These are phyloP conservation scores for Stagonosporopsis tanaceti DNA, from an alignment of 2,329 filamentous ascomycete species.

Conservation along the genomic window DNA sequence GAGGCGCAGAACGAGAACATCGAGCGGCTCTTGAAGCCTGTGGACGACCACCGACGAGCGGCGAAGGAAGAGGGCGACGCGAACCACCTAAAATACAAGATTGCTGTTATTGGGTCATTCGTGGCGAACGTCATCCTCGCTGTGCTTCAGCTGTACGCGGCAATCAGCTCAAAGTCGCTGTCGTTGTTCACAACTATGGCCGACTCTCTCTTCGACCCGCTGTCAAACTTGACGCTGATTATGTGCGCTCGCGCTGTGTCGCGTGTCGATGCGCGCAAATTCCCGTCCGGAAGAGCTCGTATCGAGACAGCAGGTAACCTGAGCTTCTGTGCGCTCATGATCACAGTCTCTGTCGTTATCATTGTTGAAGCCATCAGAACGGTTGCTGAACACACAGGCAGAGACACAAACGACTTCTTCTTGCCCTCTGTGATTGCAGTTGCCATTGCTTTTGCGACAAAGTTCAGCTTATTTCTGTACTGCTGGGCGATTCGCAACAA, in stretches of 20 bases:
- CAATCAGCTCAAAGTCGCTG: constrained; percentile 84
- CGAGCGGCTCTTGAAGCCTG: constrained; percentile 86
- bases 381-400: constrained; percentile 60
- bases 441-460: constrained; percentile 81
- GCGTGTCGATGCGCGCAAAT: constrained; percentile 83
- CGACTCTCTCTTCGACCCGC: constrained; percentile 90
- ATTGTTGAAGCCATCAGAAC: constrained; percentile 86
- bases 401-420: constrained; percentile 70
- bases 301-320: constrained; percentile 97
- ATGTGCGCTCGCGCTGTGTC: constrained; percentile 87
- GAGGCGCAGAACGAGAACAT: constrained; percentile 92
- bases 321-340: constrained; percentile 96
- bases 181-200: constrained; percentile 98
- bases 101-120: constrained; percentile 73
- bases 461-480: constrained; percentile 84
- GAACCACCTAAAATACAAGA: constrained; percentile 79
- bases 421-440: constrained; percentile 87
- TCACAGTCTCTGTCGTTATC: constrained; percentile 86
- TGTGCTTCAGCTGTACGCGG: constrained; percentile 85
- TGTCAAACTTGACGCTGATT: constrained; percentile 88
- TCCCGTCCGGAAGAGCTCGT: constrained; percentile 90
- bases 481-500: constrained; percentile 91
- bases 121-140: constrained; percentile 82
- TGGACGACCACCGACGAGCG: constrained; percentile 86
- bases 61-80: constrained; percentile 81